Conservation (phyloP, 257 asterid species). For the Fraxinus americana region DNA sequence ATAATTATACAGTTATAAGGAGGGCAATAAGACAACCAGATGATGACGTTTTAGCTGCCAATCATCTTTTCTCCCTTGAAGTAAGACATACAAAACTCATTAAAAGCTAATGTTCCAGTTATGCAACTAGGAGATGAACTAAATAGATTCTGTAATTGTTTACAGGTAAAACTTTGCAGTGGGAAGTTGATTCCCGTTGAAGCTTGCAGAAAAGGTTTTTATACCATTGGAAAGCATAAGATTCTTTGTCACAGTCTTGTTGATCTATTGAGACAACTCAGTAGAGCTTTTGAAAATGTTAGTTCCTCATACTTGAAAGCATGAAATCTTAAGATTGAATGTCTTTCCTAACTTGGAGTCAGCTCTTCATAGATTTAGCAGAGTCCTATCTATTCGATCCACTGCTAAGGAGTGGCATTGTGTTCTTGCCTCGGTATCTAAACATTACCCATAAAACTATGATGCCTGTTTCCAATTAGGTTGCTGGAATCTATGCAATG, state of each 20-base stretch:
- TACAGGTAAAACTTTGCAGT: conserved; percentile 85
- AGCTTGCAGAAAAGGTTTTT: conserved; percentile 82
- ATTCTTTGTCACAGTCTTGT: conserved; percentile 87
- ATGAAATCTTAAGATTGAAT: conserved; percentile 12
- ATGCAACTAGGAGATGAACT: not conserved
- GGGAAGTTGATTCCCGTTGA: conserved; percentile 75
- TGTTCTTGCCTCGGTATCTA: not conserved
- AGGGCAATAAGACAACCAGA: conserved; percentile 48
- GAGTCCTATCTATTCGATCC: not conserved
- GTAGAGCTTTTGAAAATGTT: conserved; percentile 93
- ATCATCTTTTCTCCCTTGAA: conserved; percentile 81
- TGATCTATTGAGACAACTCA: conserved; percentile 87
- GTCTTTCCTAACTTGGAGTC: conserved; percentile 14
- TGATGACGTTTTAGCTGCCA: conserved; percentile 47
- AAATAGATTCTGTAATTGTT: conserved; percentile 27
- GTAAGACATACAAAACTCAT: conserved; percentile 44
- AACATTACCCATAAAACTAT: conserved; percentile 3
- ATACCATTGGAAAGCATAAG: conserved; percentile 73
- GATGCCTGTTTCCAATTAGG: not conserved
- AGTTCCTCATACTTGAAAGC: conserved; percentile 36
- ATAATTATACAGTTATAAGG: conserved; percentile 64
- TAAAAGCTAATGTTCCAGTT: not conserved
- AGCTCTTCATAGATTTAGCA: not conserved
- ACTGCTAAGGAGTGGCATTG: conserved; percentile 3
- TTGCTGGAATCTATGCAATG: not conserved